These are phyloP conservation scores for Saccharomyces hybrid DNA, from an alignment of 1,139 yeast species.

Conservation along the genomic window DNA sequence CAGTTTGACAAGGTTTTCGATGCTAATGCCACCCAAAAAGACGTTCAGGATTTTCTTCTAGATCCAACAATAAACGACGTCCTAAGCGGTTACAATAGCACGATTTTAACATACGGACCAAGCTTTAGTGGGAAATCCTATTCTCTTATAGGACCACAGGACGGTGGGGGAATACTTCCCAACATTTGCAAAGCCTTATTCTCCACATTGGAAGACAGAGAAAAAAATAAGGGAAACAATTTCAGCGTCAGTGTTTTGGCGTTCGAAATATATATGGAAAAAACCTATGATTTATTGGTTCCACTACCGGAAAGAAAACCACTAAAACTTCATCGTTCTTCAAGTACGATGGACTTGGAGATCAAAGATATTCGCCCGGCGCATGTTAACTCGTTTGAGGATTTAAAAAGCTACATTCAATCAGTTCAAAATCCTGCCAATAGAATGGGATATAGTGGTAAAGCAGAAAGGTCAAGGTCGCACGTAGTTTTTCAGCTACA, in stretches of 20 bases:
- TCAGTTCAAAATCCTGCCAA: constrained; percentile 8
- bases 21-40: constrained; percentile 44
- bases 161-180: constrained; percentile 53
- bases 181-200: constrained; percentile 64
- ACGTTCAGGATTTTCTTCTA: constrained; percentile 43
- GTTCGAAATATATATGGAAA: constrained; percentile 80
- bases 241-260: constrained; percentile 64
- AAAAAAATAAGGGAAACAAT: constrained; percentile 22
- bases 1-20: constrained; percentile 64
- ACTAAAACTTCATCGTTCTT: constrained; percentile 11
- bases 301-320: constrained; percentile 19
- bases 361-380: constrained; percentile 15
- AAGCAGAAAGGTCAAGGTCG: constrained; percentile 68
- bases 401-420: constrained; percentile 5
- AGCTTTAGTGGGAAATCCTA: constrained; percentile 83
- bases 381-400: constrained; percentile 10
- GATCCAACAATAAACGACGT: background rate
- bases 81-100: constrained; percentile 57
- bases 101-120: constrained; percentile 83
- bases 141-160: constrained; percentile 69
- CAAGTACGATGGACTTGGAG: constrained; percentile 26
- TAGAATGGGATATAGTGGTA: constrained; percentile 48
- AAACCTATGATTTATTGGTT: constrained; percentile 52
- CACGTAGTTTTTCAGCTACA: constrained; percentile 72
- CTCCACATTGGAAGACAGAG: constrained; percentile 43